These are phyloP conservation scores for Phytomonas francai DNA, from an alignment of 208 protist species.

Conservation along the genomic window DNA sequence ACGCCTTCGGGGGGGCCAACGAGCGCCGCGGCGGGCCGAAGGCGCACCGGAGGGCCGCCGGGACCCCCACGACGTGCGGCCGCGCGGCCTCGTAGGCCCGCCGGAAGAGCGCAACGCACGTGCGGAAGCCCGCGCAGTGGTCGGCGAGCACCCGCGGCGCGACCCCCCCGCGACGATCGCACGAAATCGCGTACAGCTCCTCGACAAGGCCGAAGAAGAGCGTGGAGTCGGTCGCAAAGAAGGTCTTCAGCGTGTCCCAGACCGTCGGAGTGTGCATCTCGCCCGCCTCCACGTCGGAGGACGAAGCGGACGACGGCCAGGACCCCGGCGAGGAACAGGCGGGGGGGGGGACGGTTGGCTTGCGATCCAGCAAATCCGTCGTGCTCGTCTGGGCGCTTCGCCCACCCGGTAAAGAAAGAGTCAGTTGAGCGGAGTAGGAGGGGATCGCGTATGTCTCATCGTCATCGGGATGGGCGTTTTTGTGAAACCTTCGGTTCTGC, in stretches of 20 bases:
- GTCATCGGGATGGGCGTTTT: too few species aligned
- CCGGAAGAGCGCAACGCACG: conserved; percentile 22
- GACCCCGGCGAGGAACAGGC: too few species aligned
- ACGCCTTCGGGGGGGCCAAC: conserved; percentile 12
- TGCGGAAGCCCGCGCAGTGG: conserved; percentile 28
- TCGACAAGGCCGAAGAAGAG: conserved; percentile 2
- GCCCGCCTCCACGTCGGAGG: too few species aligned
- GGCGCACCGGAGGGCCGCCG: conserved; percentile 17
- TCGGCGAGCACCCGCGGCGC: conserved; percentile 12
- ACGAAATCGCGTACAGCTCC: not conserved
- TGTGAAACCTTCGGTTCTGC: too few species aligned
- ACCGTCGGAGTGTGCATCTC: too few species aligned
- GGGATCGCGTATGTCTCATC: too few species aligned
- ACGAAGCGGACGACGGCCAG: too few species aligned
- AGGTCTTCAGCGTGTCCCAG: not conserved
- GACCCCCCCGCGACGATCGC: conserved; percentile 3
- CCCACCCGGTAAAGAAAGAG: too few species aligned
- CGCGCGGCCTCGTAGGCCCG: conserved; percentile 18
- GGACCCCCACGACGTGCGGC: conserved; percentile 16
- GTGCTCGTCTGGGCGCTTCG: too few species aligned
- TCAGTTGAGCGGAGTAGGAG: too few species aligned
- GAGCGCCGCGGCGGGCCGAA: conserved; percentile 19
- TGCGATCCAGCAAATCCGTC: too few species aligned
- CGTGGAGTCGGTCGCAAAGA: not conserved
- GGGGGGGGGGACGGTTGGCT: too few species aligned